Evolutionary conservation across 1,139 yeast species (phyloP).

Genomic region (Arxiozyma telluris): DNA sequence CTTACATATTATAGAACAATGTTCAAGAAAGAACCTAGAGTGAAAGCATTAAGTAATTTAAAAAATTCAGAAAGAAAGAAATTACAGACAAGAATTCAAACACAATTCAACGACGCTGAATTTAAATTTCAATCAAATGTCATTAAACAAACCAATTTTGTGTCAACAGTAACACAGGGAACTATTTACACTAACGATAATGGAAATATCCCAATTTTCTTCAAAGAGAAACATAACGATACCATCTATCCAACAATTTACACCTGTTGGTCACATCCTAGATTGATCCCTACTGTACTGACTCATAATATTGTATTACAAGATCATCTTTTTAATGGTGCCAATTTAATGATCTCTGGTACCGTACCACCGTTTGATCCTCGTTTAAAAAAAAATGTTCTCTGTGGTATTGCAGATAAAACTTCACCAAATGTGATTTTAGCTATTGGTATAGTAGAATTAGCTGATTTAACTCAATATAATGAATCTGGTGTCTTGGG

Average conservation of each 20-base stretch:
- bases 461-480: conserved; percentile 31
- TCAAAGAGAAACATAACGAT: conserved; percentile 47
- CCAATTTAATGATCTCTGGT: conserved; percentile 89
- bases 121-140: conserved; percentile 36
- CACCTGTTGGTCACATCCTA: conserved; percentile 64
- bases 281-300: conserved; percentile 51
- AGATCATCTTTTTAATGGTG: conserved; percentile 52
- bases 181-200: conserved; percentile 54
- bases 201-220: conserved; percentile 59
- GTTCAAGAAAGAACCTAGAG: conserved; percentile 58
- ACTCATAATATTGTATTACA: conserved; percentile 72
- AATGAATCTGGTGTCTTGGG: conserved; percentile 36
- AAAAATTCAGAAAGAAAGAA: conserved; percentile 75
- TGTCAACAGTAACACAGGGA: conserved; percentile 49
- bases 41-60: conserved; percentile 68
- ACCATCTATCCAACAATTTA: conserved; percentile 60
- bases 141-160: conserved; percentile 59
- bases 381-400: conserved; percentile 36
- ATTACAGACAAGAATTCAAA: conserved; percentile 41
- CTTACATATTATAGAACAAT: conserved; percentile 25
- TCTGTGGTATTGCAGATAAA: conserved; percentile 66
- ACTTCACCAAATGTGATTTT: conserved; percentile 54
- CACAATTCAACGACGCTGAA: conserved; percentile 36
- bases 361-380: conserved; percentile 68
- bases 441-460: conserved; percentile 64